These are phyloP conservation scores for Ustilago tritici DNA, from an alignment of 1,284 basidiomycete genomes.

Conservation along the genomic window DNA sequence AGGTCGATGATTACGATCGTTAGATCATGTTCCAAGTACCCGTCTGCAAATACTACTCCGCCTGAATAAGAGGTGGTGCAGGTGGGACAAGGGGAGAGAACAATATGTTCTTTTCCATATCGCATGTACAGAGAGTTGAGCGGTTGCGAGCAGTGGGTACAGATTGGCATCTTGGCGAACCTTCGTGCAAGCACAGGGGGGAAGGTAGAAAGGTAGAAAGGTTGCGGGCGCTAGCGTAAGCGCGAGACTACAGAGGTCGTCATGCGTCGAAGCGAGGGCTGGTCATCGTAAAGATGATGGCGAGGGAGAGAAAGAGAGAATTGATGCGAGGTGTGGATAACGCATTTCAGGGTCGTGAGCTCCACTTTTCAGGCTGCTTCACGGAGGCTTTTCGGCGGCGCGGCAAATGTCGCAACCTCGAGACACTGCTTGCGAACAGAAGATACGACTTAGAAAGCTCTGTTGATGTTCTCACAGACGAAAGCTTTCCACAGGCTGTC, in stretches of 20 bases:
- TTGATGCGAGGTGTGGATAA: background rate
- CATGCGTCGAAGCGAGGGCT: background rate
- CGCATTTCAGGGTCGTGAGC: background rate
- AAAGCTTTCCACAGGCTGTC: too few relatives aligned
- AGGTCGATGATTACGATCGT: slow-evolving; percentile 84
- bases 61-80: slow-evolving; percentile 64
- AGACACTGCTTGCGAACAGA: too few relatives aligned
- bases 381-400: background rate
- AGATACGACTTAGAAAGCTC: too few relatives aligned
- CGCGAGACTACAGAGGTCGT: background rate
- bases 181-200: too few relatives aligned
- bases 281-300: background rate
- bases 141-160: slow-evolving; percentile 45
- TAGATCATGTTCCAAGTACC: slow-evolving; percentile 87
- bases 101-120: slow-evolving; percentile 46
- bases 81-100: slow-evolving; percentile 37
- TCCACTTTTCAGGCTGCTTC: background rate
- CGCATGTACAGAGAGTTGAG: slow-evolving; percentile 43
- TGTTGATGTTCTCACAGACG: too few relatives aligned
- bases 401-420: too few relatives aligned
- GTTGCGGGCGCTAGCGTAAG: background rate
- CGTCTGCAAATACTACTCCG: slow-evolving; percentile 76
- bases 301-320: background rate
- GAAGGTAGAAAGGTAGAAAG: background rate
- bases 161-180: slow-evolving; percentile 38